Evolutionary conservation across 2,329 filamentous ascomycete genomes (phyloP).

Genomic region (Pezicula carpinea): DNA sequence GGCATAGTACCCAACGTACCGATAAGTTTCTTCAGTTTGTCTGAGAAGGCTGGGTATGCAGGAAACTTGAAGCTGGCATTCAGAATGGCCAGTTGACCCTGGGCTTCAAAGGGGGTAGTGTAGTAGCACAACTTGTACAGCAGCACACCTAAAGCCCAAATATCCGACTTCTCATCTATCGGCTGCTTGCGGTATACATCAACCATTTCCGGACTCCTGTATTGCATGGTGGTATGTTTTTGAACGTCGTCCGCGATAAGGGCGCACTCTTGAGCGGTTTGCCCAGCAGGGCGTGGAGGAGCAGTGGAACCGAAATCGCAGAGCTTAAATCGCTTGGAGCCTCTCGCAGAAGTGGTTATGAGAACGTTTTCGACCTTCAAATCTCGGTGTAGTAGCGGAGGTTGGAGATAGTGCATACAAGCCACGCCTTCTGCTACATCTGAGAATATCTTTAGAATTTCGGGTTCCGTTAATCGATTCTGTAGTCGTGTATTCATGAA

Average conservation of each 20-base stretch:
- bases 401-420: slow-evolving; percentile 98
- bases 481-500: slow-evolving; percentile 99
- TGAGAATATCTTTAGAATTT: slow-evolving; percentile 94
- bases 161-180: slow-evolving; percentile 98
- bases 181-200: slow-evolving; percentile 95
- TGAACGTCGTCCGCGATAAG: slow-evolving; percentile 96
- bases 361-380: slow-evolving; percentile 98
- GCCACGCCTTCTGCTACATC: slow-evolving; percentile 95
- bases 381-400: slow-evolving; percentile 86
- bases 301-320: slow-evolving; percentile 97
- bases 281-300: slow-evolving; percentile 76
- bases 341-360: slow-evolving; percentile 61
- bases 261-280: slow-evolving; percentile 81
- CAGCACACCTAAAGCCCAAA: slow-evolving; percentile 89
- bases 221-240: slow-evolving; percentile 94
- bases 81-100: slow-evolving; percentile 93
- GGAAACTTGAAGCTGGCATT: slow-evolving; percentile 95
- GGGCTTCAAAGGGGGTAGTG: slow-evolving; percentile 96
- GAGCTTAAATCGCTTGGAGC: slow-evolving; percentile 80
- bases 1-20: slow-evolving; percentile 47
- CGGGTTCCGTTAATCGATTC: slow-evolving; percentile 92
- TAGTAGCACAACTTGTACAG: slow-evolving; percentile 99
- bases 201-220: slow-evolving; percentile 97
- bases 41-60: slow-evolving; percentile 82
- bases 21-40: slow-evolving; percentile 83